phyloP scores from a whole-genome alignment of 2,329 filamentous ascomycete genomes.

The Ceratocystis papillata region DNA sequence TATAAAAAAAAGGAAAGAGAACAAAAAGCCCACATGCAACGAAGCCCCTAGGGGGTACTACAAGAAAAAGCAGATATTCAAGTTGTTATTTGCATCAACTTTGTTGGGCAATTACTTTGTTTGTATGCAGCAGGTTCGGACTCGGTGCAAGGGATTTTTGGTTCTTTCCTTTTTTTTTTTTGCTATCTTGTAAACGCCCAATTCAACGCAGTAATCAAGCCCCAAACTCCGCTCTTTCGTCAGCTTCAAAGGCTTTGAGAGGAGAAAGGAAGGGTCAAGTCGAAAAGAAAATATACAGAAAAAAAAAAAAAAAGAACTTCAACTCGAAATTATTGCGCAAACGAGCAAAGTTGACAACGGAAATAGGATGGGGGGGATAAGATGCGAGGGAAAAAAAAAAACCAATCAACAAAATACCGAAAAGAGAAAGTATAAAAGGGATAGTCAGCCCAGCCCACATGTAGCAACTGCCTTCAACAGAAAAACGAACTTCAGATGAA shows the following conservation, averaged over 20 bases:
- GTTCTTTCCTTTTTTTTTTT: neutral
- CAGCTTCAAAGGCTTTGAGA: neutral
- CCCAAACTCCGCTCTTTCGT: neutral
- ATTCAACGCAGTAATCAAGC: neutral
- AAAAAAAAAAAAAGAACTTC: neutral
- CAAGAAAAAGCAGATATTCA: neutral
- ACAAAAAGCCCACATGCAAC: neutral
- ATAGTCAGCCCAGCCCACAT: neutral
- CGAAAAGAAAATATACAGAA: neutral
- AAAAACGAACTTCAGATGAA: neutral
- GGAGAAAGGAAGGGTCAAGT: neutral
- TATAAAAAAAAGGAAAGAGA: too few relatives aligned
- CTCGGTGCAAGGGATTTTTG: constrained; percentile 4
- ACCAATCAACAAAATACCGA: neutral
- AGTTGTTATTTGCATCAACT: neutral
- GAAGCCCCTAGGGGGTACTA: neutral
- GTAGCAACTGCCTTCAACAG: neutral
- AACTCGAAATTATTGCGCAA: neutral
- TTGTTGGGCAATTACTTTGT: neutral
- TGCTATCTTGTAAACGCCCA: constrained; percentile 3
- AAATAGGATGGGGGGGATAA: neutral
- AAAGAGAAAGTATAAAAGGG: neutral
- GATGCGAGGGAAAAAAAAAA: neutral
- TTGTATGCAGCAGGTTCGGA: constrained; percentile 3
- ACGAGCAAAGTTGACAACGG: too few relatives aligned